These are phyloP conservation scores for Pisolithus thermaeus DNA, from an alignment of 1,284 basidiomycete genomes.

Conservation along the genomic window DNA sequence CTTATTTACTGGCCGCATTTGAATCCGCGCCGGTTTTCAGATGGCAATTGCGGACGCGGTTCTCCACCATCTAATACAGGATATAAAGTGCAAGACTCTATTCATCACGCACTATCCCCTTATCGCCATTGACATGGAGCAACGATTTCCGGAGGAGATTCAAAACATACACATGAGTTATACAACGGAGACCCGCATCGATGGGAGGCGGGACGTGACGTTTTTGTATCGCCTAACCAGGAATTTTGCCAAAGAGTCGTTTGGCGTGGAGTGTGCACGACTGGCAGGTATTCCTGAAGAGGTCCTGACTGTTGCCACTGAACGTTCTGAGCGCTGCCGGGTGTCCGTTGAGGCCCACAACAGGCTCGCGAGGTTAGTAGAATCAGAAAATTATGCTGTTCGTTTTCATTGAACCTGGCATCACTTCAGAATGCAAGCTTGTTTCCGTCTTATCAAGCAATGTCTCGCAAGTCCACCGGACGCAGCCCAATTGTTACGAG, in stretches of 20 bases:
- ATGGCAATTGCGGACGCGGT: slow-evolving; percentile 82
- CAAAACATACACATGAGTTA: slow-evolving; percentile 88
- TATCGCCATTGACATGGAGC: slow-evolving; percentile 54
- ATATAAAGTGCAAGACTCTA: slow-evolving; percentile 71
- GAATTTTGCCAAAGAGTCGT: slow-evolving; percentile 76
- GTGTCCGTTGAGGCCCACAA: slow-evolving; percentile 43
- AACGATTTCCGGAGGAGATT: slow-evolving; percentile 50
- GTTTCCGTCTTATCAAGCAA: slow-evolving; percentile 17
- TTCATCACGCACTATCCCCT: slow-evolving; percentile 93
- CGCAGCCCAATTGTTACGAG: slow-evolving; percentile 9
- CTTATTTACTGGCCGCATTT: slow-evolving; percentile 1
- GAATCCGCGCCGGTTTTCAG: slow-evolving; percentile 32
- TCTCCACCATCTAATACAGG: slow-evolving; percentile 65
- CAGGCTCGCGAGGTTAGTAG: slow-evolving; percentile 45
- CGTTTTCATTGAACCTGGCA: neutral
- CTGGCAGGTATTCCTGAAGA: slow-evolving; percentile 74
- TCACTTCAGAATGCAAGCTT: slow-evolving; percentile 17
- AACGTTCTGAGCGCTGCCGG: slow-evolving; percentile 55
- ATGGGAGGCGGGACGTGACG: slow-evolving; percentile 73
- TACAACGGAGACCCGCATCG: slow-evolving; percentile 54
- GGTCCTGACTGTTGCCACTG: slow-evolving; percentile 56
- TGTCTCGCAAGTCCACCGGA: slow-evolving; percentile 19
- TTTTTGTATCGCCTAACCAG: slow-evolving; percentile 76
- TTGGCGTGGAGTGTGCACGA: slow-evolving; percentile 86
- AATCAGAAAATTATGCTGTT: neutral